phyloP scores from a whole-genome alignment of 345 rosid genomes.

The Gossypium anomalum region DNA sequence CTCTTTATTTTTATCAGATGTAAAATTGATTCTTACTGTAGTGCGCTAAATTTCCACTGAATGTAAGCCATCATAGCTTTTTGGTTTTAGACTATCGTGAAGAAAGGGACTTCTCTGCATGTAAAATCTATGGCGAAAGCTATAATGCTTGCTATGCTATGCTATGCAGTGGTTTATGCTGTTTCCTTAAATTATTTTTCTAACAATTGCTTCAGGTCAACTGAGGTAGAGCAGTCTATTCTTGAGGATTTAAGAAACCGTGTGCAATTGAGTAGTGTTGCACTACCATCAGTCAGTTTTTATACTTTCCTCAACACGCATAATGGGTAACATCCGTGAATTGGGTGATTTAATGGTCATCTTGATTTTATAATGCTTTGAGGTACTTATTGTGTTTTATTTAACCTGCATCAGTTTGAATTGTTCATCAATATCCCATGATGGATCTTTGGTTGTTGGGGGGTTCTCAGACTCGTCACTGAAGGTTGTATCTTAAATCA shows the following conservation, averaged over 20 bases:
- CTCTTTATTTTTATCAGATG: conserved; percentile 5
- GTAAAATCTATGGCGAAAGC: neutral
- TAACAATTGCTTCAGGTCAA: conserved; percentile 46
- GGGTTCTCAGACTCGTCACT: conserved; percentile 96
- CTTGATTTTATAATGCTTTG: neutral
- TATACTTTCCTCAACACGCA: conserved; percentile 87
- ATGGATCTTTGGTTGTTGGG: conserved; percentile 93
- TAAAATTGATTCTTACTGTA: neutral
- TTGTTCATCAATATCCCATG: conserved; percentile 87
- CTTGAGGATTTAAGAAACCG: conserved; percentile 93
- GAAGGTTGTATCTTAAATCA: conserved; percentile 45
- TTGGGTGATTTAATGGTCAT: conserved; percentile 2
- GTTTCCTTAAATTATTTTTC: neutral
- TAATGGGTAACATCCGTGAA: conserved; percentile 55
- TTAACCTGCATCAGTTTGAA: conserved; percentile 49
- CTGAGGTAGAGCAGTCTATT: conserved; percentile 84
- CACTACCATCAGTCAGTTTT: conserved; percentile 90
- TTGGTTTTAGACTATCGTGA: neutral
- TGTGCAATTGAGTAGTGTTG: conserved; percentile 75
- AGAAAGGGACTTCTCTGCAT: neutral
- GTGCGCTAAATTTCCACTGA: neutral
- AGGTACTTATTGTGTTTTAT: conserved; percentile 12
- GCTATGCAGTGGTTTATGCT: neutral
- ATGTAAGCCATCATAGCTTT: neutral
- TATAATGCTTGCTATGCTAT: neutral